Percentiles rank a stretch among this genome's conserved stretches.
Evolutionary conservation across 495 filamentous ascomycete genomes (phyloP).

Genomic region (Chaetomidium leptoderma): DNA sequence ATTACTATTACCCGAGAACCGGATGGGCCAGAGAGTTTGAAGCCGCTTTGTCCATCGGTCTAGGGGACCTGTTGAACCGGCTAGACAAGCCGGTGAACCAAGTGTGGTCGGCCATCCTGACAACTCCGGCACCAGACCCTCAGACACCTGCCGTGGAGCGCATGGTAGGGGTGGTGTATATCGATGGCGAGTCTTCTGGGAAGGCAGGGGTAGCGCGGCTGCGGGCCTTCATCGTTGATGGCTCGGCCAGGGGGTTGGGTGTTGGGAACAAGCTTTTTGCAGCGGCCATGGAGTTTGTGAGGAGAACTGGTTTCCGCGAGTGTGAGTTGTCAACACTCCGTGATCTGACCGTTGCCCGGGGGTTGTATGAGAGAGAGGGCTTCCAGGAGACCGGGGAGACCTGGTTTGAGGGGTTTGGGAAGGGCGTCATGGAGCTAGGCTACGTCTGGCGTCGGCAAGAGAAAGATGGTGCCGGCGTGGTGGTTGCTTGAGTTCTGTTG

Average conservation of each 20-base stretch:
- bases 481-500: too few species aligned
- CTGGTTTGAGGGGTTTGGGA: constrained; percentile 10
- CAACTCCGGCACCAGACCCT: background rate
- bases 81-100: constrained; percentile 25
- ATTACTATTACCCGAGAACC: constrained; percentile 20
- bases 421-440: constrained; percentile 14
- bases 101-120: constrained; percentile 29
- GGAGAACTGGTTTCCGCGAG: constrained; percentile 23
- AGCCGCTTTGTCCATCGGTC: constrained; percentile 9
- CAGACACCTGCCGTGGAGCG: constrained; percentile 1
- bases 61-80: constrained; percentile 22
- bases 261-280: constrained; percentile 28
- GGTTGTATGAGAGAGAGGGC: constrained; percentile 28
- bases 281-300: constrained; percentile 32
- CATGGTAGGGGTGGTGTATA: constrained; percentile 30
- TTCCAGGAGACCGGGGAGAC: constrained; percentile 18
- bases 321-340: constrained; percentile 26
- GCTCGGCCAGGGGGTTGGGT: constrained; percentile 22
- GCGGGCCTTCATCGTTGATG: constrained; percentile 35
- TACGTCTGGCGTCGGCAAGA: constrained; percentile 24
- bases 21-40: constrained; percentile 31
- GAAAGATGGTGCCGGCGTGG: background rate
- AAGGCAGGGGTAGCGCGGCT: constrained; percentile 20
- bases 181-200: constrained; percentile 25
- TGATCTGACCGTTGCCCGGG: constrained; percentile 19